These are phyloP conservation scores for Vitis rotundifolia DNA, from an alignment of 164 flowering plant genomes.

Conservation along the genomic window DNA sequence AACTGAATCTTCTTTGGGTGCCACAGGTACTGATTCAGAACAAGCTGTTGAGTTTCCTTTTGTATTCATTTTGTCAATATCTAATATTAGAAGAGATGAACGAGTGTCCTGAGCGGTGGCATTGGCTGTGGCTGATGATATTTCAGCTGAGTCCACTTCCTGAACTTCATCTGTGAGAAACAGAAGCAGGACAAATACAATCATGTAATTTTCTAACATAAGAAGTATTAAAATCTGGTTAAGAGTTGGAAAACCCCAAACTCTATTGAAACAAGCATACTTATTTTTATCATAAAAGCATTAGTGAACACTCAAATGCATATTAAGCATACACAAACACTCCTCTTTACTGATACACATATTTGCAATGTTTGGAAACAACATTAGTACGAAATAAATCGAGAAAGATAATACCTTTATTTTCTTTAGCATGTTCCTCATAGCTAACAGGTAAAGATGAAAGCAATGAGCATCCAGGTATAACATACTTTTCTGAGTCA, in stretches of 20 bases:
- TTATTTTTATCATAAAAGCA: too few relatives aligned
- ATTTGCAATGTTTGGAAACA: too few relatives aligned
- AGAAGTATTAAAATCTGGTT: too few relatives aligned
- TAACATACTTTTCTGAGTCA: constrained; percentile 3
- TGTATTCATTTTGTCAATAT: neutral
- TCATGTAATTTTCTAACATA: too few relatives aligned
- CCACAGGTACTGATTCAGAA: constrained; percentile 1
- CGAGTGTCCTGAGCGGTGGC: neutral
- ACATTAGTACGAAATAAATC: too few relatives aligned
- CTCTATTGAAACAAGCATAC: too few relatives aligned
- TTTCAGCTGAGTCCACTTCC: constrained; percentile 8
- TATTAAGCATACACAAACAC: too few relatives aligned
- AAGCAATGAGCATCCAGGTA: neutral
- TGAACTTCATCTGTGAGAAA: constrained; percentile 20
- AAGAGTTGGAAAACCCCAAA: too few relatives aligned
- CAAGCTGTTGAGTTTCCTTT: constrained; percentile 8
- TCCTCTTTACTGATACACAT: too few relatives aligned
- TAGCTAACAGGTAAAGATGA: neutral
- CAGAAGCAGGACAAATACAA: neutral
- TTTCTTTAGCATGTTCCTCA: constrained; percentile 1
- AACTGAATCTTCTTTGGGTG: constrained; percentile 14
- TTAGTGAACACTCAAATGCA: too few relatives aligned
- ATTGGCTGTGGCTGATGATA: neutral
- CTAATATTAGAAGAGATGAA: neutral
- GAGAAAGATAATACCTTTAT: constrained; percentile 13